Evolutionary conservation across 106 monocot species (phyloP), one percentile per base, ranked within the genome.

Genomic region (Ottelia alismoides): DNA sequence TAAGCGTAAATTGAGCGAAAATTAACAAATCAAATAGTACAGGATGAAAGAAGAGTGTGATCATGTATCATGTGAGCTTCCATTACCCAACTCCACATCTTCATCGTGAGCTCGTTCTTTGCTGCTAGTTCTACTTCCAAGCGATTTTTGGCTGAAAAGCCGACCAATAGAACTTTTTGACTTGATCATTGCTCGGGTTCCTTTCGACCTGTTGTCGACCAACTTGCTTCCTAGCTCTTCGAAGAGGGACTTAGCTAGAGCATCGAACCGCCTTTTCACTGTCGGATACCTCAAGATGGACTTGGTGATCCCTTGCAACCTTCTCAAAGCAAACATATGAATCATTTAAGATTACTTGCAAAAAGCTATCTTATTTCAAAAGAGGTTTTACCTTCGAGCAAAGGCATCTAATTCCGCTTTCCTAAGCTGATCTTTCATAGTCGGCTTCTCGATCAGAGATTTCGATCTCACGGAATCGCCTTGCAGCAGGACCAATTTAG

Each of bases 221-320:
- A 86, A 67, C 54, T 73, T 90, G 63, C 27, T 77, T 22, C 76
- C 82, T 1, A 98, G 79, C 54, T 90, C 79, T 64, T 77, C 74
- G 0, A 71, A 76, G 3, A 96, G 81, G 45, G 68, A 28, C 43
- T 79, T 79, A 0, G 77, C 79, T 2, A 98, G 78, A 30, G 31
- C 55, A 18, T 98, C 82, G 27, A 90, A 82, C 14, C 85, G 79
- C 0, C 85, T 78, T 52, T 56, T 82, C 43, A 49, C 67, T 1
- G 90, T 98, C 17, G 90, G 98, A 52, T 72, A 90, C 58, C 98
- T 82, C 60, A 90, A 90, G 30, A 90, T 86, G 6, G 89, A 85
- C 61, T 73, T 98, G 2, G 85, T 98, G 66, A 98, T 98, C n/a
- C 80, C 86, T 60, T 68, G 77, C 67, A 87, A 68, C 69, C 85